phyloP scores from a whole-genome alignment of 345 rosid genomes.

The Geranium rotundifolium region DNA sequence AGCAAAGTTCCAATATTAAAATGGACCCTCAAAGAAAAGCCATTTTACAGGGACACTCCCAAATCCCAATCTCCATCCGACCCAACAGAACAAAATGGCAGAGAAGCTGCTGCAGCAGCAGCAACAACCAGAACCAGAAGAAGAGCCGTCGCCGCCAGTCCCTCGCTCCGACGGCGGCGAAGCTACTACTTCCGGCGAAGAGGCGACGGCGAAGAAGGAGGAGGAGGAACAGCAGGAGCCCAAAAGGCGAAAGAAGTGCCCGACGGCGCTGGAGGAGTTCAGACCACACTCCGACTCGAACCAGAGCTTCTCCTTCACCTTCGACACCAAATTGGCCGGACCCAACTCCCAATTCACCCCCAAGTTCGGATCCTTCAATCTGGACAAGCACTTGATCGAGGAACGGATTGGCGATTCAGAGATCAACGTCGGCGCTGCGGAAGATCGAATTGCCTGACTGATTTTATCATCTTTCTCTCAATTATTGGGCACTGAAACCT shows the following conservation, averaged over 20 bases:
- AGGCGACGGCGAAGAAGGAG: conserved; percentile 2
- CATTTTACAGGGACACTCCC: too few species aligned
- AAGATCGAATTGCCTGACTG: too few species aligned
- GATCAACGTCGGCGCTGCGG: too few species aligned
- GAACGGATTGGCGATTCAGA: background rate
- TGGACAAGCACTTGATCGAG: background rate
- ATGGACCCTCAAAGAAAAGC: too few species aligned
- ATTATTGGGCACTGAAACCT: too few species aligned
- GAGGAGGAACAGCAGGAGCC: conserved; percentile 8
- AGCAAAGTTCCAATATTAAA: too few species aligned
- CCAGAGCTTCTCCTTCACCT: conserved; percentile 9
- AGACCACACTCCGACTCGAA: conserved; percentile 1
- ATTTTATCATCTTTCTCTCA: too few species aligned
- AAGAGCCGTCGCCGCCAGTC: background rate
- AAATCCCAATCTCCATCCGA: background rate
- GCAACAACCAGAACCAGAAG: background rate
- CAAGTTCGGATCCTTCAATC: conserved; percentile 20
- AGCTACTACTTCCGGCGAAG: background rate
- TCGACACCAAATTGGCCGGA: conserved; percentile 13
- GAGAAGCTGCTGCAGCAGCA: conserved; percentile 1
- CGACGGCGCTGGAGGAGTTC: conserved; percentile 9
- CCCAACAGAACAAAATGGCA: background rate
- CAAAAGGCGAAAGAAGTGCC: conserved; percentile 15
- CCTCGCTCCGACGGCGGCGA: background rate
- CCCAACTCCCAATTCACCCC: conserved; percentile 14